Conservation (phyloP, 371 early-diverging fungal genomes). For the Rhizopus arrhizus region DNA sequence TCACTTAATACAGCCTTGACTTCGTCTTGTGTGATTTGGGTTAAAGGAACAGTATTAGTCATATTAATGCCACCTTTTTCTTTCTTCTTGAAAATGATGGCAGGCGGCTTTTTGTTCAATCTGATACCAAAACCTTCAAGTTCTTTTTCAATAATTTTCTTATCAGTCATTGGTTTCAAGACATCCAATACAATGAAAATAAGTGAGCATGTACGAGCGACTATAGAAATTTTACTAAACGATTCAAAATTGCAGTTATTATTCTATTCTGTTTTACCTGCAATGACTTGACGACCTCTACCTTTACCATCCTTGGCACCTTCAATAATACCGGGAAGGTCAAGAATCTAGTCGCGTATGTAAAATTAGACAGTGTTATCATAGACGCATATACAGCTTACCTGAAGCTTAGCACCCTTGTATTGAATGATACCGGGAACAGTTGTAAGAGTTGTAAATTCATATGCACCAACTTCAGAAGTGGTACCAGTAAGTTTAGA, state of each 20-base stretch:
- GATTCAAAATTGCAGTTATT: background rate
- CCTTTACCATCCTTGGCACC: constrained; percentile 99
- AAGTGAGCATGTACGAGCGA: constrained; percentile 93
- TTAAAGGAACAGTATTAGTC: constrained; percentile 86
- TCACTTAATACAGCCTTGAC: constrained; percentile 90
- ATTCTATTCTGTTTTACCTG: constrained; percentile 47
- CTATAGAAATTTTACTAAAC: constrained; percentile 27
- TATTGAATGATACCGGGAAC: constrained; percentile 97
- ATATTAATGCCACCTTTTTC: constrained; percentile 94
- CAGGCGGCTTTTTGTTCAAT: constrained; percentile 95
- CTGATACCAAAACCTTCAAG: constrained; percentile 99
- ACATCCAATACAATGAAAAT: constrained; percentile 97
- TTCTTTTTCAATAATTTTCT: constrained; percentile 95
- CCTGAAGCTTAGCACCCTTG: constrained; percentile 96
- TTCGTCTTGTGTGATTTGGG: constrained; percentile 81
- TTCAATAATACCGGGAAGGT: constrained; percentile 97
- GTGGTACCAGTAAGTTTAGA: constrained; percentile 97
- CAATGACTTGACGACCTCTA: constrained; percentile 94
- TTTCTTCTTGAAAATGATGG: constrained; percentile 93
- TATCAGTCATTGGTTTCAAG: constrained; percentile 92
- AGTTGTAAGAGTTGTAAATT: constrained; percentile 99
- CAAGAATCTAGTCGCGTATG: constrained; percentile 41
- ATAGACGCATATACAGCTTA: constrained; percentile 14
- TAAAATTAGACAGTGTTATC: background rate
- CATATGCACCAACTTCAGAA: constrained; percentile 96